These are phyloP conservation scores for Ophiostoma sp. DNA, from an alignment of 2,329 filamentous ascomycete genomes.

Conservation along the genomic window DNA sequence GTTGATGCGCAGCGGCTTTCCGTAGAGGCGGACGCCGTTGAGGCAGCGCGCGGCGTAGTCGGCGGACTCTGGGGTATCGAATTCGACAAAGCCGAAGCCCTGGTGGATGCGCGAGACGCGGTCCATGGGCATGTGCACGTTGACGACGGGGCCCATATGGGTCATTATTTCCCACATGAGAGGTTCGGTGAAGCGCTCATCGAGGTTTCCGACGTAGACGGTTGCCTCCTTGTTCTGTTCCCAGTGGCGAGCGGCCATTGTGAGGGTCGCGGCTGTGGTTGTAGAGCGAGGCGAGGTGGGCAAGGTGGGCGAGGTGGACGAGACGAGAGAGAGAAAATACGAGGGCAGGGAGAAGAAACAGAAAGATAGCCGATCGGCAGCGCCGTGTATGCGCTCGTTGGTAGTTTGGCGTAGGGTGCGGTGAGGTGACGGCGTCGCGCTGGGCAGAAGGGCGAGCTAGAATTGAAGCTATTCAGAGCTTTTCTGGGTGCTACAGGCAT, in stretches of 20 bases:
- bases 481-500: neutral
- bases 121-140: constrained; percentile 97
- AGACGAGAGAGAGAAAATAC: neutral
- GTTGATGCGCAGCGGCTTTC: constrained; percentile 94
- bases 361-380: neutral
- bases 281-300: neutral
- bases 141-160: constrained; percentile 93
- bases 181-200: constrained; percentile 87
- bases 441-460: neutral
- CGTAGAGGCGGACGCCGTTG: constrained; percentile 90
- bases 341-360: neutral
- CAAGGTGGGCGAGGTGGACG: neutral
- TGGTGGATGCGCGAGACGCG: constrained; percentile 95
- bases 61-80: constrained; percentile 89
- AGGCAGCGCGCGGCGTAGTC: constrained; percentile 96
- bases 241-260: constrained; percentile 45
- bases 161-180: constrained; percentile 98
- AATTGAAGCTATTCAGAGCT: constrained; percentile 1
- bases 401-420: neutral
- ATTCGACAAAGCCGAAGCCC: constrained; percentile 98
- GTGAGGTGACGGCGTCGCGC: neutral
- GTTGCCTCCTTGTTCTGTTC: constrained; percentile 98
- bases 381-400: neutral
- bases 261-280: constrained; percentile 26
- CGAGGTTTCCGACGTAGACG: constrained; percentile 96